These are phyloP conservation scores for Annona squamosa DNA, from an alignment of 164 flowering plant species.

Conservation along the genomic window DNA sequence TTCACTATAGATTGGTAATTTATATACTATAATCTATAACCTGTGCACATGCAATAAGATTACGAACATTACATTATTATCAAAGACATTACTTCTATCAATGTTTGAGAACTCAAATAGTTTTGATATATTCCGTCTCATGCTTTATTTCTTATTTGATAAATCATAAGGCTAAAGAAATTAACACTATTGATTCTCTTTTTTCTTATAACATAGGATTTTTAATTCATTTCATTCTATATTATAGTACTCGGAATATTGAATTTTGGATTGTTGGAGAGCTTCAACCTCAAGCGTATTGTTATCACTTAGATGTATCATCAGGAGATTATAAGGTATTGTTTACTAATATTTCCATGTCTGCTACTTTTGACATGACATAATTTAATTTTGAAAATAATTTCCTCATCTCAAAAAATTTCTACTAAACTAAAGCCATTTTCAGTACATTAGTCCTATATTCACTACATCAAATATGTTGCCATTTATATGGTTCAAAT, in stretches of 20 bases:
- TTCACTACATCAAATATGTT: too few relatives aligned
- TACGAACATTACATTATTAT: slow-evolving; percentile 41
- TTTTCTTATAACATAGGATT: background rate
- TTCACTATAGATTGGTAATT: too few relatives aligned
- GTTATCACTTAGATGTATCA: slow-evolving; percentile 41
- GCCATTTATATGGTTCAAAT: too few relatives aligned
- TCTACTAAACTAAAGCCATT: background rate
- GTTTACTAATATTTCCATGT: background rate
- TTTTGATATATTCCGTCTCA: background rate
- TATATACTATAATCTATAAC: too few relatives aligned
- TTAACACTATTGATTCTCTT: background rate
- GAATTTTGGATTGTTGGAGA: slow-evolving; percentile 96
- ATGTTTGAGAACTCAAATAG: too few relatives aligned
- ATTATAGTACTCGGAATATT: slow-evolving; percentile 51
- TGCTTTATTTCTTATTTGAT: background rate
- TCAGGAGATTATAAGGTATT: slow-evolving; percentile 65
- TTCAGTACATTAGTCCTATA: too few relatives aligned
- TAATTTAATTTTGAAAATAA: background rate
- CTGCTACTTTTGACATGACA: background rate
- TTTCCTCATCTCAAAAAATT: background rate
- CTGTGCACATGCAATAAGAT: too few relatives aligned
- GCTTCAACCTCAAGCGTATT: slow-evolving; percentile 73
- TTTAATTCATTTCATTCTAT: background rate
- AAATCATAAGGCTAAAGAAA: background rate
- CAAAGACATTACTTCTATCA: slow-evolving; percentile 48